A percentile compares a stretch with the other conserved stretches of the same genome.
Evolutionary conservation across 2,329 filamentous ascomycete species (phyloP).

Genomic region (Aureobasidium melanogenum): DNA sequence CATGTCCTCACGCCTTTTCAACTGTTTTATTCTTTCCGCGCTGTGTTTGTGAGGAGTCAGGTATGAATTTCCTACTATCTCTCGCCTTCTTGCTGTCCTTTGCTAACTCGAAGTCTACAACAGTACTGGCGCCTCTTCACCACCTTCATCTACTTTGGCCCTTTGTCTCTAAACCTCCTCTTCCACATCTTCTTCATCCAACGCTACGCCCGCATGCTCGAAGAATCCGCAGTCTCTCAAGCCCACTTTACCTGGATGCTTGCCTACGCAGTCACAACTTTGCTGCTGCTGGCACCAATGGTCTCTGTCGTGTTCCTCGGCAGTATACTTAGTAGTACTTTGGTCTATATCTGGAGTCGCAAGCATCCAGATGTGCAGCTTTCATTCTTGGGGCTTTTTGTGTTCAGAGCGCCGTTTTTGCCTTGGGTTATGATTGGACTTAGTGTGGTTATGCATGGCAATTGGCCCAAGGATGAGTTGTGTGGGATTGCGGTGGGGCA

Average conservation of each 20-base stretch:
- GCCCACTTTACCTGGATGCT: slow-evolving; percentile 95
- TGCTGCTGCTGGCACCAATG: slow-evolving; percentile 73
- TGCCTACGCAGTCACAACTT: slow-evolving; percentile 69
- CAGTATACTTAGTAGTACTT: slow-evolving; percentile 81
- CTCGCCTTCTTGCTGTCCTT: background rate
- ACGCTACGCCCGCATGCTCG: slow-evolving; percentile 86
- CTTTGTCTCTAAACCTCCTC: slow-evolving; percentile 83
- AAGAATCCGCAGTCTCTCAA: slow-evolving; percentile 88
- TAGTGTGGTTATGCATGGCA: slow-evolving; percentile 82
- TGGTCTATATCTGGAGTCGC: slow-evolving; percentile 97
- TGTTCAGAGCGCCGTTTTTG: slow-evolving; percentile 88
- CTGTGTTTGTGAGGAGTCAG: slow-evolving; percentile 87
- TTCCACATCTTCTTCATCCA: slow-evolving; percentile 99
- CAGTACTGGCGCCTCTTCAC: slow-evolving; percentile 96
- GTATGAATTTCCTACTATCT: slow-evolving; percentile 39
- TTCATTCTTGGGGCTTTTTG: slow-evolving; percentile 69
- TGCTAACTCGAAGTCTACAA: background rate
- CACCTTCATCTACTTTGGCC: slow-evolving; percentile 95
- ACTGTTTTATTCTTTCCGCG: slow-evolving; percentile 90
- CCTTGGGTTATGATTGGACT: slow-evolving; percentile 95
- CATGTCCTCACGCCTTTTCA: slow-evolving; percentile 88
- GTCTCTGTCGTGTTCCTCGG: slow-evolving; percentile 90
- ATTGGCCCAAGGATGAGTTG: slow-evolving; percentile 88
- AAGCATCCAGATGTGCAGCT: slow-evolving; percentile 87
- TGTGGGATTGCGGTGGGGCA: slow-evolving; percentile 92